Evolutionary conservation across 169 alveolate genomes (phyloP), one percentile per base, ranked within the genome.

Genomic region (Cystoisospora suis): DNA sequence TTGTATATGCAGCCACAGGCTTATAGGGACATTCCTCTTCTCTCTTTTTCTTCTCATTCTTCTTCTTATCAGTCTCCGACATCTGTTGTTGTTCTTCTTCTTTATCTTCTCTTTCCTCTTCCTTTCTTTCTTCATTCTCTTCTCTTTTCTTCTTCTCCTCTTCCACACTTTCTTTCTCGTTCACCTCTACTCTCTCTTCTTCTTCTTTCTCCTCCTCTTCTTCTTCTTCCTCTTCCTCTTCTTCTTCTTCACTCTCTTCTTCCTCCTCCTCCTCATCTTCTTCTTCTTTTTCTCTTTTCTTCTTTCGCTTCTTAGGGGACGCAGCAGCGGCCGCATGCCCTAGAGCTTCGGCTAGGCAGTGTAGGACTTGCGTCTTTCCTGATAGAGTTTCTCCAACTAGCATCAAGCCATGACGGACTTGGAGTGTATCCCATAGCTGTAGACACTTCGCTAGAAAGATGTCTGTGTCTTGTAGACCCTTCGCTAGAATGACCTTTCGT

Each of bases 341-440:
- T 12, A 94, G 92, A 0, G 97, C 93, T 59, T 90, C 94, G 59
- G 93, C 94, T 7, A 97, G 95, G 80, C 94, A 94, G 34, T 95
- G 89, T 80, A 94, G 95, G 44, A 95, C 94, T 44, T 95, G 86
- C 36, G 98, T 93, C 94, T 97, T 97, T 7, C 98, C 98, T 61
- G 97, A 95, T 47, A 95, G 95, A 0, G 98, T 94, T 23, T 94
- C 93, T 3, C 99, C 99, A 0, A 97, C 98, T 40, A 97, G 95
- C 98, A 97, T 97, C 61, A 97, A 94, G 9, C 98, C 99, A 92
- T 97, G 99, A 87, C 99, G 96, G 44, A 96, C 98, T 87, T 95
- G 89, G 29, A 97, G 95, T 15, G 98, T 97, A 93, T 97, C 98
- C 94, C 95, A 95, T 6, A 97, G 91, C 94, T 97, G 95, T n/a